These are phyloP conservation scores for Striga asiatica DNA, from an alignment of 257 asterid genomes.

Conservation along the genomic window DNA sequence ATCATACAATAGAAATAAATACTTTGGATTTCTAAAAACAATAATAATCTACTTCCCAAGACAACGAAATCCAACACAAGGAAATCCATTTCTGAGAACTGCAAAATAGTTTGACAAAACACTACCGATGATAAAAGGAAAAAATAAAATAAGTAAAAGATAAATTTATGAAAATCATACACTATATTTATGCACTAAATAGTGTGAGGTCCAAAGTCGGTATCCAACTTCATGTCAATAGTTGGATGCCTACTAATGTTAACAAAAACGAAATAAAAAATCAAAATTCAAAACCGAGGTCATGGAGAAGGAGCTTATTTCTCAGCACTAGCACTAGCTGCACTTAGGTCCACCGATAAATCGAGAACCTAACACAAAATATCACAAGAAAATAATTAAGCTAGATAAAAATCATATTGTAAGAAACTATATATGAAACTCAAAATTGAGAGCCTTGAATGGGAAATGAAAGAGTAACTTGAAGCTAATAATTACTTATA, in stretches of 20 bases:
- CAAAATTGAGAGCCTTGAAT: neutral
- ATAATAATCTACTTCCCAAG: neutral
- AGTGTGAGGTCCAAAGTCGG: neutral
- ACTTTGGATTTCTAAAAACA: neutral
- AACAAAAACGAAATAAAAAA: neutral
- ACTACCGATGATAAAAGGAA: neutral
- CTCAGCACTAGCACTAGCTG: conserved; percentile 76
- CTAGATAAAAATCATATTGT: neutral
- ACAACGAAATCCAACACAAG: neutral
- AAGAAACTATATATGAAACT: neutral
- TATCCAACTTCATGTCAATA: neutral
- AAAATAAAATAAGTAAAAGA: neutral
- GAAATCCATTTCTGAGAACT: neutral
- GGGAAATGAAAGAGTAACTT: neutral
- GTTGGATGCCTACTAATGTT: neutral
- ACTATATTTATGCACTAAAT: neutral
- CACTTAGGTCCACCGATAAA: conserved; percentile 83
- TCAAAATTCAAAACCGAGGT: neutral
- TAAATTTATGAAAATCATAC: conserved; percentile 6
- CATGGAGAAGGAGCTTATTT: conserved; percentile 25
- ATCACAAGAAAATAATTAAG: neutral
- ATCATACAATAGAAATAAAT: neutral
- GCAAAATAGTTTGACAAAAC: neutral
- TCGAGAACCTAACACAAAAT: conserved; percentile 47
- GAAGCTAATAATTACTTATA: neutral